These are phyloP conservation scores for Epichloe uncinata DNA, from an alignment of 2,329 filamentous ascomycete species.

Conservation along the genomic window DNA sequence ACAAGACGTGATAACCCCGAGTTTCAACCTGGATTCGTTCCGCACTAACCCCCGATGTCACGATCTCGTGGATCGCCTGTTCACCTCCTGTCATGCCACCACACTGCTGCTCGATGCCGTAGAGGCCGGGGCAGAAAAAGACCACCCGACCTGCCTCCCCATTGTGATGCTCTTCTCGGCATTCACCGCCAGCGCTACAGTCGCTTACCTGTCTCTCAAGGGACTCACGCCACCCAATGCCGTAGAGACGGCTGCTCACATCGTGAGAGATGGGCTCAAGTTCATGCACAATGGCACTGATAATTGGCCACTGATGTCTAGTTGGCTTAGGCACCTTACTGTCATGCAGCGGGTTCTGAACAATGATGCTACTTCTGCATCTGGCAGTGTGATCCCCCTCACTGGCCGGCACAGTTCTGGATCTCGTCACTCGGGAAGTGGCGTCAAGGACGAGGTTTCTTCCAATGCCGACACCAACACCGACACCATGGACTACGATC, in stretches of 20 bases:
- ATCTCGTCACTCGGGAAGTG: constrained; percentile 15
- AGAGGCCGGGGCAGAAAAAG: constrained; percentile 43
- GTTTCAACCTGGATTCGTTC: constrained; percentile 41
- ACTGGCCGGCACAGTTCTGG: constrained; percentile 16
- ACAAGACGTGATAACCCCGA: constrained; percentile 40
- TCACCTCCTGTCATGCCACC: constrained; percentile 45
- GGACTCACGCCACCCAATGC: constrained; percentile 42
- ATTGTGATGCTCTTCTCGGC: constrained; percentile 51
- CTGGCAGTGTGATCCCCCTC: constrained; percentile 9
- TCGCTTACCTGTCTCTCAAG: constrained; percentile 50
- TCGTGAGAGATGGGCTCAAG: constrained; percentile 44
- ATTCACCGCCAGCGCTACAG: constrained; percentile 47
- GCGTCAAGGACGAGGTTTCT: constrained; percentile 39
- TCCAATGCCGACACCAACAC: constrained; percentile 42
- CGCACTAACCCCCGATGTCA: constrained; percentile 35
- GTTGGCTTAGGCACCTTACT: constrained; percentile 45
- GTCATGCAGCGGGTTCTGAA: constrained; percentile 49
- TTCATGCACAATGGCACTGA: constrained; percentile 46
- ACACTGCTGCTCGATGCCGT: constrained; percentile 42
- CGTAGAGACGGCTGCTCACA: constrained; percentile 41
- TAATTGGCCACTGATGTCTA: constrained; percentile 45
- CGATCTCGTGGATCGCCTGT: constrained; percentile 41
- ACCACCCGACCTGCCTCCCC: constrained; percentile 45
- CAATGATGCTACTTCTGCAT: constrained; percentile 31
- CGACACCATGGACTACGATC: constrained; percentile 46